These are phyloP conservation scores for Domatiomyces catenatus DNA, from an alignment of 2,329 filamentous ascomycete species.

Conservation along the genomic window DNA sequence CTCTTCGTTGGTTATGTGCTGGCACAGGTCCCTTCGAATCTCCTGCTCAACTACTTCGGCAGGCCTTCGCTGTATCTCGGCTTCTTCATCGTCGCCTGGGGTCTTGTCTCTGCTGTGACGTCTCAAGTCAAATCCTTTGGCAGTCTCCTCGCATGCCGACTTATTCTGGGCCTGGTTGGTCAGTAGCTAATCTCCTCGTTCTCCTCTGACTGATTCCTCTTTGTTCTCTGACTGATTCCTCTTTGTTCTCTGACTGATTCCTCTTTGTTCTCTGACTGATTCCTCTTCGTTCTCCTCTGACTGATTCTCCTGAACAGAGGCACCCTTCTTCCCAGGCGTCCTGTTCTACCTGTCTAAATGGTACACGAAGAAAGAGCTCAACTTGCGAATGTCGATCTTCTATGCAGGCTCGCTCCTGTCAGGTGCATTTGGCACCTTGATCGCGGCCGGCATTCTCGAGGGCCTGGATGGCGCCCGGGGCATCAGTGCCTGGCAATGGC, in stretches of 20 bases:
- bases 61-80: slow-evolving; percentile 30
- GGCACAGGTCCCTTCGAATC: slow-evolving; percentile 30
- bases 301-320: slow-evolving; percentile 21
- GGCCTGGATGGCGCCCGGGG: slow-evolving; percentile 24
- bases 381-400: slow-evolving; percentile 36
- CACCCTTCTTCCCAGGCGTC: slow-evolving; percentile 31
- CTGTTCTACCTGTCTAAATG: slow-evolving; percentile 37
- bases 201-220: not conserved
- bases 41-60: slow-evolving; percentile 23
- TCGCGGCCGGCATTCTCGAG: slow-evolving; percentile 35
- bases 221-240: not conserved
- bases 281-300: not conserved
- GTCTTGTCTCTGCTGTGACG: slow-evolving; percentile 30
- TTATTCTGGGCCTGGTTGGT: slow-evolving; percentile 27
- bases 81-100: slow-evolving; percentile 32
- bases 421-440: slow-evolving; percentile 39
- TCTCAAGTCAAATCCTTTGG: slow-evolving; percentile 29
- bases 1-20: slow-evolving; percentile 31
- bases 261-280: not conserved
- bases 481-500: slow-evolving; percentile 26
- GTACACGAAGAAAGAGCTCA: slow-evolving; percentile 38
- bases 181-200: not conserved
- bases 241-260: not conserved
- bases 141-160: slow-evolving; percentile 27
- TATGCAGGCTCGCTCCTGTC: slow-evolving; percentile 37